Conservation (phyloP, 164 flowering plant species). For the Tetracentron sinense region DNA sequence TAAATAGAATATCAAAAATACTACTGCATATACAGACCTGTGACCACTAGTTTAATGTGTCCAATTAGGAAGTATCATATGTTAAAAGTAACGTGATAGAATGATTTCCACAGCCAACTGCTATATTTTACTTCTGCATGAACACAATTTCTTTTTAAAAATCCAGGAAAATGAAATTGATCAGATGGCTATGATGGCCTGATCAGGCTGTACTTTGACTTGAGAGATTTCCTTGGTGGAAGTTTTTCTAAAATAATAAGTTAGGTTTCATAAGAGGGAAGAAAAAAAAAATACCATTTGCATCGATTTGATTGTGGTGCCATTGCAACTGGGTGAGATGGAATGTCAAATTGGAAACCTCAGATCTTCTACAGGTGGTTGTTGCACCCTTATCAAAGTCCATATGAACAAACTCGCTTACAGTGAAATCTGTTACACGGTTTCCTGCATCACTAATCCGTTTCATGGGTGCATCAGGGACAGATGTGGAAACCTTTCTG, state of each 20-base stretch:
- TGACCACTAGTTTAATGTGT: background rate
- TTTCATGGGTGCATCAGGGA: constrained; percentile 33
- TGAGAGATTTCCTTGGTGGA: background rate
- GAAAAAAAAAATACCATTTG: constrained; percentile 49
- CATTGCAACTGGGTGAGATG: constrained; percentile 87
- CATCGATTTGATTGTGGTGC: constrained; percentile 67
- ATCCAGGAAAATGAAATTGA: background rate
- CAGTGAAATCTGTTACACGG: constrained; percentile 50
- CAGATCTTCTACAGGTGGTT: constrained; percentile 60
- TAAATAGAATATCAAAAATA: background rate
- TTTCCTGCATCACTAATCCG: constrained; percentile 37
- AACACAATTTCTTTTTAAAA: background rate
- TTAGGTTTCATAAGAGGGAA: background rate
- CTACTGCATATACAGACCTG: background rate
- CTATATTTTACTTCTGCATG: background rate
- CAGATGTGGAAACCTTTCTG: constrained; percentile 28
- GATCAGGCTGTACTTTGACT: background rate
- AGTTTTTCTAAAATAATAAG: background rate
- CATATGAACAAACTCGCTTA: constrained; percentile 66
- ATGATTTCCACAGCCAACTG: background rate
- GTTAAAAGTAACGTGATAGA: background rate
- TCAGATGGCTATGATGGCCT: background rate
- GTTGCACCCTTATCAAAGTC: constrained; percentile 54
- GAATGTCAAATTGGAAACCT: constrained; percentile 62
- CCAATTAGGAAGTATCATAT: background rate